phyloP scores from a whole-genome alignment of 2,329 filamentous ascomycete species.

The Leptographium radiaticola region DNA sequence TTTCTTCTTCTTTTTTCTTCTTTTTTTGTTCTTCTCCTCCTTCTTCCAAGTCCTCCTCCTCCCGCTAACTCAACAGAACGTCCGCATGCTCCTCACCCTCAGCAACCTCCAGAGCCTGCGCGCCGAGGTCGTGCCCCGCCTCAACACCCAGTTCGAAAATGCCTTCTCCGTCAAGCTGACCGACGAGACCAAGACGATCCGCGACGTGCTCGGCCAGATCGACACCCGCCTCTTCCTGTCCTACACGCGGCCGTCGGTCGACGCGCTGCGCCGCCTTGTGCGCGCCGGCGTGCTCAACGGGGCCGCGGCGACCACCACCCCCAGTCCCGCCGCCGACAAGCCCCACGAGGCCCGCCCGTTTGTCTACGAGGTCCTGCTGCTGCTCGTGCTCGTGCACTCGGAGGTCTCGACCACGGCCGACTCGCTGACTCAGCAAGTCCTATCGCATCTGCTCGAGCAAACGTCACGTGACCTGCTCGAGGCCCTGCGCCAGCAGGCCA shows the following conservation, averaged over 20 bases:
- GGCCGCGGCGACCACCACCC: conserved; percentile 48
- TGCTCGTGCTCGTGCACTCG: conserved; percentile 80
- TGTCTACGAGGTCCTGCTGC: conserved; percentile 75
- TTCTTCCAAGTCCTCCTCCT: no score
- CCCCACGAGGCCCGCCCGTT: conserved; percentile 75
- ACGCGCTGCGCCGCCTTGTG: conserved; percentile 56
- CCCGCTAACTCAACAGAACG: no score
- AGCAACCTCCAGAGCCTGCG: conserved; percentile 82
- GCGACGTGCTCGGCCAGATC: conserved; percentile 81
- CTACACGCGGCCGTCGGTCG: conserved; percentile 69
- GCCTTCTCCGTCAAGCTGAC: conserved; percentile 89
- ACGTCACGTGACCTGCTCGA: conserved; percentile 68
- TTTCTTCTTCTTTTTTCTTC: no score
- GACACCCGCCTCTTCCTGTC: conserved; percentile 83
- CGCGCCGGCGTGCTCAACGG: conserved; percentile 49
- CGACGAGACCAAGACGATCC: conserved; percentile 84
- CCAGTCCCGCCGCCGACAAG: conserved; percentile 19
- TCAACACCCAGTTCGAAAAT: conserved; percentile 89
- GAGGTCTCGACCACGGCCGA: conserved; percentile 72
- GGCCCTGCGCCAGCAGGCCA: conserved; percentile 54
- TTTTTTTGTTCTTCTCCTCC: no score
- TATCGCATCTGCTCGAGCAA: conserved; percentile 78
- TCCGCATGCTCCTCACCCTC: conserved; percentile 85
- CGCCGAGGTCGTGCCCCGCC: conserved; percentile 66
- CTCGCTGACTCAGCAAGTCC: conserved; percentile 64